phyloP scores from a whole-genome alignment of 176 grass and related monocot genomes.

The Oryza officinalis region DNA sequence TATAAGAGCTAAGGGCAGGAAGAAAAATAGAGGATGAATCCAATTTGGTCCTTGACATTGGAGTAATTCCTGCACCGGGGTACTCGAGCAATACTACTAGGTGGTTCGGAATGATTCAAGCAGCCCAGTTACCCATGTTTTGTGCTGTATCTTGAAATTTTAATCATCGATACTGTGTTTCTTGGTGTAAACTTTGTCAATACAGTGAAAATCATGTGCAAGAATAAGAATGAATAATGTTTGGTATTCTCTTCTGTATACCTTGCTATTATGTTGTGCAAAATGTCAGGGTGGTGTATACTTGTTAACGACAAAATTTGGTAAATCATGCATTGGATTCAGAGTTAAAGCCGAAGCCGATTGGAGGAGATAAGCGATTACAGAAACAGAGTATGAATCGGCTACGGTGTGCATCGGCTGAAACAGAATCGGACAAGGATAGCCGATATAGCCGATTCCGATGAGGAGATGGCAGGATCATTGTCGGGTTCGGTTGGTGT shows the following conservation, averaged over 20 bases:
- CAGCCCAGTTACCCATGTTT: not conserved
- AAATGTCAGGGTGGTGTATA: not conserved
- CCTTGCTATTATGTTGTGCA: not conserved
- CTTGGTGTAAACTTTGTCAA: not conserved
- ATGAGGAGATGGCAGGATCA: no score
- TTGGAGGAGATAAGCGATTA: no score
- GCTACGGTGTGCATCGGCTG: no score
- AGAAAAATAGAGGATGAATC: not conserved
- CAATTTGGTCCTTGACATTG: not conserved
- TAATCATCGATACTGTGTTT: not conserved
- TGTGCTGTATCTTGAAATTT: not conserved
- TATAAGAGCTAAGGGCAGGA: constrained; percentile 30
- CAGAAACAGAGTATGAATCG: no score
- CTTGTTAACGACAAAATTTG: no score
- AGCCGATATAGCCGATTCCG: no score
- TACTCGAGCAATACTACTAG: not conserved
- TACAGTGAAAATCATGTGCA: constrained; percentile 5
- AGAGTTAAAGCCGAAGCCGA: no score
- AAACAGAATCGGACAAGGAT: no score
- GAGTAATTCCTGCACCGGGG: constrained; percentile 16
- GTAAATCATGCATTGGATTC: no score
- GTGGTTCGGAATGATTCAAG: constrained; percentile 1
- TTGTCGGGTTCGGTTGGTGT: no score
- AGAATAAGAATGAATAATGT: constrained; percentile 3
- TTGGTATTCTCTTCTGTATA: not conserved